Evolutionary conservation across 495 filamentous ascomycete species (phyloP).

Genomic region (Corynascus novoguineensis): DNA sequence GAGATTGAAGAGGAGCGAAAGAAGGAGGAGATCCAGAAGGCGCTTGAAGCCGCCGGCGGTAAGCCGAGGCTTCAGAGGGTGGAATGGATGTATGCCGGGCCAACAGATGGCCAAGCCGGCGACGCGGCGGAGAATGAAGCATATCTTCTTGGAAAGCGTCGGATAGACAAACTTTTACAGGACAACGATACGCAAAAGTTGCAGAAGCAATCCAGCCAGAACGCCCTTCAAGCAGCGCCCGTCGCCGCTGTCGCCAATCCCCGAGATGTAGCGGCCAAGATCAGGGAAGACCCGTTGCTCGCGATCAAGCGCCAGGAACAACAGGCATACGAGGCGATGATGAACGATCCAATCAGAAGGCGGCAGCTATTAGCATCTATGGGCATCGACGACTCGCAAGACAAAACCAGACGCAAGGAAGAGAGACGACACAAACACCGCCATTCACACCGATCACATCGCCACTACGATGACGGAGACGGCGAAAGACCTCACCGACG

Average conservation of each 20-base stretch:
- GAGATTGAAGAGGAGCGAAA: slow-evolving; percentile 91
- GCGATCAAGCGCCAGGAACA: slow-evolving; percentile 91
- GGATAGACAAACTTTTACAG: slow-evolving; percentile 85
- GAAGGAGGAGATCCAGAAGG: slow-evolving; percentile 82
- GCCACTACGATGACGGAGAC: slow-evolving; percentile 26
- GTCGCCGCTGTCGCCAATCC: slow-evolving; percentile 52
- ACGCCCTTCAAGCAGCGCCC: slow-evolving; percentile 55
- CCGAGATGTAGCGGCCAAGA: slow-evolving; percentile 75
- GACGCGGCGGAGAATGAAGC: slow-evolving; percentile 91
- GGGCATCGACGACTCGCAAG: slow-evolving; percentile 45
- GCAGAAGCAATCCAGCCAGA: slow-evolving; percentile 68
- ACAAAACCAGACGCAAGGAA: slow-evolving; percentile 37
- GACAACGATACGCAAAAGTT: slow-evolving; percentile 74
- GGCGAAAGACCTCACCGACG: slow-evolving; percentile 32
- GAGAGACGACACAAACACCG: slow-evolving; percentile 49
- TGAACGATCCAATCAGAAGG: slow-evolving; percentile 74
- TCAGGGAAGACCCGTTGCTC: slow-evolving; percentile 81
- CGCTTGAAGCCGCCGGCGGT: slow-evolving; percentile 86
- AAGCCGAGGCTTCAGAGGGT: slow-evolving; percentile 68
- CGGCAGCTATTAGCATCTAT: slow-evolving; percentile 61
- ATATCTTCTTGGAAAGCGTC: slow-evolving; percentile 84
- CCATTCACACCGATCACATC: slow-evolving; percentile 46
- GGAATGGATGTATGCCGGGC: slow-evolving; percentile 96
- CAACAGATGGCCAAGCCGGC: slow-evolving; percentile 69
- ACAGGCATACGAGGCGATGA: slow-evolving; percentile 79